Evolutionary conservation across 805 yeast species (phyloP).

Genomic region (Schwanniomyces occidentalis): DNA sequence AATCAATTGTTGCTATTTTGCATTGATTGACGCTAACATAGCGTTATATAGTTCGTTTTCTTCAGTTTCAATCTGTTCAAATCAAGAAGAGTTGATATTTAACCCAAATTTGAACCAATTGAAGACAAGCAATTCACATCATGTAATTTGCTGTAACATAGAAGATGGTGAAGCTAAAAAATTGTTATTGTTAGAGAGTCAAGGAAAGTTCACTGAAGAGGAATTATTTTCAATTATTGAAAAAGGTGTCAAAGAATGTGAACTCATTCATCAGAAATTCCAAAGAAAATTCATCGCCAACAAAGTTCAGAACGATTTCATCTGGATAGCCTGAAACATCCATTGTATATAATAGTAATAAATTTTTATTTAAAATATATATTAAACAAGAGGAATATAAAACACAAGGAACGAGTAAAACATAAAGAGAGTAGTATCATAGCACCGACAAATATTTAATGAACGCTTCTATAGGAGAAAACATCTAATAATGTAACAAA

Average conservation of each 20-base stretch:
- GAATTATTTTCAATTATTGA: slow-evolving; percentile 56
- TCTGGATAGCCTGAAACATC: slow-evolving; percentile 55
- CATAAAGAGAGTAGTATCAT: too few species aligned
- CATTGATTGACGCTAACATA: slow-evolving; percentile 79
- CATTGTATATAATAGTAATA: too few species aligned
- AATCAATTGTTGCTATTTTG: slow-evolving; percentile 71
- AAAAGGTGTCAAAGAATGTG: slow-evolving; percentile 48
- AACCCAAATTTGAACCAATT: slow-evolving; percentile 51
- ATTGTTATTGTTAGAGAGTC: slow-evolving; percentile 68
- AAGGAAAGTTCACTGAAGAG: slow-evolving; percentile 64
- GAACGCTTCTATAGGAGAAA: too few species aligned
- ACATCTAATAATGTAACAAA: too few species aligned
- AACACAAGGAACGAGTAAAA: too few species aligned
- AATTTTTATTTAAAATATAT: too few species aligned
- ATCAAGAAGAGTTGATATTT: slow-evolving; percentile 25
- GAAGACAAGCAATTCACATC: slow-evolving; percentile 53
- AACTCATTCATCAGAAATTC: slow-evolving; percentile 41
- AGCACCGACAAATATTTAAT: too few species aligned
- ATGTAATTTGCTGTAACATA: slow-evolving; percentile 62
- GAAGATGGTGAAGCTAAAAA: slow-evolving; percentile 51
- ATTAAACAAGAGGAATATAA: too few species aligned
- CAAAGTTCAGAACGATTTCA: slow-evolving; percentile 53
- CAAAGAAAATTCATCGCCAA: slow-evolving; percentile 48
- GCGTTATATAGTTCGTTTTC: slow-evolving; percentile 65
- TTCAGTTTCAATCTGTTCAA: slow-evolving; percentile 51